Conservation (phyloP, 2,329 filamentous ascomycete genomes). For the Tolypocladium ophioglossoides region DNA sequence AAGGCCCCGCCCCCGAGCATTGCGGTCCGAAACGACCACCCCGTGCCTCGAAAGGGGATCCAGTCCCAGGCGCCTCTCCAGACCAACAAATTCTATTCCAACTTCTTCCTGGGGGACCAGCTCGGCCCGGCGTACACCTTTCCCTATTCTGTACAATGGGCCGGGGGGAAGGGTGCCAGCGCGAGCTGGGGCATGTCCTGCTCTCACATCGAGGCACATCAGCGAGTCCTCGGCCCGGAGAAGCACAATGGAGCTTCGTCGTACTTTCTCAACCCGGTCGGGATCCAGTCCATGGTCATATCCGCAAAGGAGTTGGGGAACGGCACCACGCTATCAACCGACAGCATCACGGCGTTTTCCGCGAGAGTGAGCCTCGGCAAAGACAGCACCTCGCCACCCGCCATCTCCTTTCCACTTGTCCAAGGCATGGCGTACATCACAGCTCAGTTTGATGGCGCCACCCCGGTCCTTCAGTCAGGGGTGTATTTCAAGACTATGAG, state of each 20-base stretch:
- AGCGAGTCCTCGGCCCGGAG: conserved; percentile 56
- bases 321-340: conserved; percentile 44
- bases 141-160: conserved; percentile 63
- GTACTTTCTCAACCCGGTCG: conserved; percentile 74
- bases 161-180: conserved; percentile 49
- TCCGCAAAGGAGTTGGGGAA: conserved; percentile 64
- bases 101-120: conserved; percentile 69
- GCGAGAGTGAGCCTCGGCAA: conserved; percentile 57
- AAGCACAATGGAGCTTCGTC: conserved; percentile 44
- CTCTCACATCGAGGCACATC: conserved; percentile 58
- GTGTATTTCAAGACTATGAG: conserved; percentile 64
- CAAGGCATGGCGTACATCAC: conserved; percentile 89
- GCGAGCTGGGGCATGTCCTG: conserved; percentile 69
- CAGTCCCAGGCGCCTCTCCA: conserved; percentile 39
- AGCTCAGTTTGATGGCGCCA: conserved; percentile 58
- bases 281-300: conserved; percentile 70
- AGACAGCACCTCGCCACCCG: conserved; percentile 38
- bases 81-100: conserved; percentile 76
- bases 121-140: conserved; percentile 60
- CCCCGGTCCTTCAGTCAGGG: conserved; percentile 63
- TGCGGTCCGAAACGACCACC: conserved; percentile 41
- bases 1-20: conserved; percentile 39
- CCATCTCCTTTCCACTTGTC: conserved; percentile 69
- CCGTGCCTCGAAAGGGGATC: conserved; percentile 44
- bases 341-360: conserved; percentile 46